A percentile compares a stretch with the other conserved stretches of the same genome.
phyloP scores from a whole-genome alignment of 495 filamentous ascomycete species.

The Neurospora sp. region DNA sequence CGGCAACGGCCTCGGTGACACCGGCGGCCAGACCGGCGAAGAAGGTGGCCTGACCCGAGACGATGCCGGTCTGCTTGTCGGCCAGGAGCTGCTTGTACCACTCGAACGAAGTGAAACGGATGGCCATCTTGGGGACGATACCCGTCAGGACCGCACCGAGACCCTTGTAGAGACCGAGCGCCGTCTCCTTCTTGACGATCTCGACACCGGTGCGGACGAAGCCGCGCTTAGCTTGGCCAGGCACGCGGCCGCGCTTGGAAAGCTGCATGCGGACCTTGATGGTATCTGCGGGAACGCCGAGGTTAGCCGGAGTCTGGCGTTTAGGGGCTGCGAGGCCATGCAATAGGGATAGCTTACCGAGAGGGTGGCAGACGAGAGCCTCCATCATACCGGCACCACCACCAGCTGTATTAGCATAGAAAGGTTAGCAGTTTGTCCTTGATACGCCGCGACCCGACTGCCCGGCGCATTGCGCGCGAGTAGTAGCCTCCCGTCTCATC shows the following conservation, averaged over 20 bases:
- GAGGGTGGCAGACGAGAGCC: slow-evolving; percentile 90
- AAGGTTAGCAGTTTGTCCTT: slow-evolving; percentile 9
- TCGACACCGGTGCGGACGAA: slow-evolving; percentile 82
- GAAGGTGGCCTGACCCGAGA: slow-evolving; percentile 74
- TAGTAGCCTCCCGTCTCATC: not conserved
- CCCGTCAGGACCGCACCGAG: slow-evolving; percentile 91
- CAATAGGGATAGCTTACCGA: slow-evolving; percentile 51
- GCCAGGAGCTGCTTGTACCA: slow-evolving; percentile 80
- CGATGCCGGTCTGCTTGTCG: slow-evolving; percentile 53
- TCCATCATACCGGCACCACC: slow-evolving; percentile 99
- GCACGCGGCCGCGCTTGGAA: slow-evolving; percentile 70
- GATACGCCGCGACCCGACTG: slow-evolving; percentile 3
- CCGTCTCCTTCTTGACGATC: slow-evolving; percentile 82
- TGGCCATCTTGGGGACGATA: slow-evolving; percentile 99
- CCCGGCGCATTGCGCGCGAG: not conserved
- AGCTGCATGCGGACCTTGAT: slow-evolving; percentile 99
- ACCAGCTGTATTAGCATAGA: slow-evolving; percentile 52
- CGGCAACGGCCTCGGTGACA: slow-evolving; percentile 89
- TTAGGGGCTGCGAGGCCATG: not conserved
- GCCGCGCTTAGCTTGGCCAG: slow-evolving; percentile 74
- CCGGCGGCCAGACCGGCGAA: slow-evolving; percentile 84
- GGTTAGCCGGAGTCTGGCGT: not conserved
- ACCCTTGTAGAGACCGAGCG: slow-evolving; percentile 91
- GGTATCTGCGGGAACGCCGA: slow-evolving; percentile 48
- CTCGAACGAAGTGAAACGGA: slow-evolving; percentile 96